Base-by-base conservation (phyloP, 345 rosid genomes). In the Boechera stricta region DNA sequence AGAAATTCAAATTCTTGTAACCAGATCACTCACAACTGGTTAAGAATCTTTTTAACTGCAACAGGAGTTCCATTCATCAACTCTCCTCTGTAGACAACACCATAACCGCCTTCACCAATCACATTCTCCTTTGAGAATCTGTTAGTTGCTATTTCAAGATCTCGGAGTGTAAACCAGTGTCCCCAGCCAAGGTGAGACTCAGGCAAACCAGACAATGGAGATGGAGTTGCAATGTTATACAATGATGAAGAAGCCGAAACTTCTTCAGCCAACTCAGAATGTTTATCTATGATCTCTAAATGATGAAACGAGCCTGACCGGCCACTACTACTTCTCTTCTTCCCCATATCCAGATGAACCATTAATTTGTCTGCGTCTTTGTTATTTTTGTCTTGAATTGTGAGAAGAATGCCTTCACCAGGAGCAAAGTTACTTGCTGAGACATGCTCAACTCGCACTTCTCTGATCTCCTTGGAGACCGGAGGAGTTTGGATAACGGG, bases 181-280 rank as follows among this genome's bases (percentile, higher is more conserved):
- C 98, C 98, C 98, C 98, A 93, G n/a, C 97, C 98, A 24, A 93
- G 85, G 35, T 87, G 94, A 9, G 98, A 87, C 76, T 93, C 97
- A 60, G 94, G 97, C 70, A 91, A 79, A 52, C 94, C 97, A 57
- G 90, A 82, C 69, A 89, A 83, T 48, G 98, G 98, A 6, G 97
- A 91, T 57, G 94, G 87, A 2, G 93, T 84, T 55, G 95, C 86
- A 35, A 81, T 92, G 68, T 89, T 91, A 78, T 88, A 90, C 80
- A 91, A 63, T 48, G 91, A 88, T 4, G 68, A 76, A 73, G 85
- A 88, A 80, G 89, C 78, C 66, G 63, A 78, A 80, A 4, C 90
- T 81, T 90, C 97, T 83, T 92, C 97, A 24, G 89, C 93, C 4
- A 92, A 88, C 29, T 87, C 87, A 6, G 86, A 87, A 74, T 85